Evolutionary conservation across 108 stramenopile species (phyloP).

Genomic region (Pseudonitzschia delicatissima): DNA sequence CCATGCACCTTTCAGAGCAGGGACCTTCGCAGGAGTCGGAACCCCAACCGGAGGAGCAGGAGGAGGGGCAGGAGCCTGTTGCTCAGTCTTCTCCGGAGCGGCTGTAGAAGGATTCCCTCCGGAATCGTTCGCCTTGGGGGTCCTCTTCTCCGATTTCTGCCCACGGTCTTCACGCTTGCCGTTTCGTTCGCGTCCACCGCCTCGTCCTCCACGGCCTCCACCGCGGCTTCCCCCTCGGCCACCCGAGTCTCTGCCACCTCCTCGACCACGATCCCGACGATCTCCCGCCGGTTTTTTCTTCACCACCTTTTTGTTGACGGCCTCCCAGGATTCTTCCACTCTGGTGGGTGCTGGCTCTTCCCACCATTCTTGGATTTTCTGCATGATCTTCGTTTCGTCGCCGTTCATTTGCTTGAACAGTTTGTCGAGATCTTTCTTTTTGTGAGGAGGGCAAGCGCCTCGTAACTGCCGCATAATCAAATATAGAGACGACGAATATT

Average conservation of each 20-base stretch:
- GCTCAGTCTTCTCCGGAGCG: not conserved
- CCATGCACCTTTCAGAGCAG: slow-evolving; percentile 62
- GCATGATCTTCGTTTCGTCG: slow-evolving; percentile 71
- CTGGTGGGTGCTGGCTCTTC: slow-evolving; percentile 56
- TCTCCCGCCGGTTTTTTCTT: slow-evolving; percentile 56
- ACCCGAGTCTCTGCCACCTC: slow-evolving; percentile 20
- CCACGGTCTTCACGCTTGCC: slow-evolving; percentile 22
- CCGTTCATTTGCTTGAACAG: slow-evolving; percentile 78
- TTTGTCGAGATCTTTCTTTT: slow-evolving; percentile 74
- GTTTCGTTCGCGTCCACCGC: slow-evolving; percentile 28
- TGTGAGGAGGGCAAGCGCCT: slow-evolving; percentile 74
- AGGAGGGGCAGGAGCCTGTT: slow-evolving; percentile 10
- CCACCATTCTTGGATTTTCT: slow-evolving; percentile 79
- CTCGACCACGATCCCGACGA: slow-evolving; percentile 38
- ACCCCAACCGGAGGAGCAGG: slow-evolving; percentile 30
- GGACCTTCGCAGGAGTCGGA: slow-evolving; percentile 48
- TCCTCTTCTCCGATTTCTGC: not conserved
- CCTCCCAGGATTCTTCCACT: slow-evolving; percentile 73
- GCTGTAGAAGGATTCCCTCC: slow-evolving; percentile 2
- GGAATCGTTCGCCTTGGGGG: not conserved
- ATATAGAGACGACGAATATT: too few relatives aligned
- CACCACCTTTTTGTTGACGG: slow-evolving; percentile 52
- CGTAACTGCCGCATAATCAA: too few relatives aligned
- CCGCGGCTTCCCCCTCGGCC: slow-evolving; percentile 39
- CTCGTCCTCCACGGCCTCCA: slow-evolving; percentile 34